A percentile compares a stretch with the other conserved stretches of the same genome.
Conservation (phyloP, 164 flowering plant species). For the Dillenia turbinata region DNA sequence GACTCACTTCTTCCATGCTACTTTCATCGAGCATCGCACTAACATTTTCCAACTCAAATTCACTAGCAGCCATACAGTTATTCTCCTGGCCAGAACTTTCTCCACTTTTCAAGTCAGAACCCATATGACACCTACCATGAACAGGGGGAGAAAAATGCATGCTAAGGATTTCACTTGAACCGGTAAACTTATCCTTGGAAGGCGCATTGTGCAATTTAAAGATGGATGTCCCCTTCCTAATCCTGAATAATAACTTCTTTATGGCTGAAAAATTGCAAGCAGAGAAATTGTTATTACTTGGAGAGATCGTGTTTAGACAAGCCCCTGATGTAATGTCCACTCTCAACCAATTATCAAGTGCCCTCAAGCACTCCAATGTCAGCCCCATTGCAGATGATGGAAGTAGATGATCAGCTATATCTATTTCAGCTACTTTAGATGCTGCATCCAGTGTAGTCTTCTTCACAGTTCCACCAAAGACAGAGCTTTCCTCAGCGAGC, state of each 20-base stretch:
- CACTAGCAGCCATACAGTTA: constrained; percentile 10
- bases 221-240: constrained; percentile 39
- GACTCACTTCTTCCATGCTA: constrained; percentile 33
- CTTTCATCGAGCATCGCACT: constrained; percentile 16
- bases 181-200: constrained; percentile 20
- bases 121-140: constrained; percentile 11
- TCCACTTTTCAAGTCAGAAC: constrained; percentile 21
- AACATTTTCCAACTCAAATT: constrained; percentile 19
- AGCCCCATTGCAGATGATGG: constrained; percentile 51
- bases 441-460: constrained; percentile 20
- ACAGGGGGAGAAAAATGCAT: constrained; percentile 14
- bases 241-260: constrained; percentile 45
- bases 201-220: constrained; percentile 17
- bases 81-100: constrained; percentile 13
- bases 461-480: constrained; percentile 41
- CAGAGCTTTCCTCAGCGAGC: constrained; percentile 70
- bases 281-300: constrained; percentile 13
- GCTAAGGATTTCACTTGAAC: constrained; percentile 26
- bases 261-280: constrained; percentile 34
- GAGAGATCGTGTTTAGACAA: constrained; percentile 20
- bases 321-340: constrained; percentile 33
- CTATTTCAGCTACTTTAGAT: constrained; percentile 26
- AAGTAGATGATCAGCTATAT: constrained; percentile 17
- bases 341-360: constrained; percentile 66
- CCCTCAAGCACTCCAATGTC: constrained; percentile 58